Evolutionary conservation across 495 filamentous ascomycete species (phyloP).

Genomic region (Neohortaea acidophila): DNA sequence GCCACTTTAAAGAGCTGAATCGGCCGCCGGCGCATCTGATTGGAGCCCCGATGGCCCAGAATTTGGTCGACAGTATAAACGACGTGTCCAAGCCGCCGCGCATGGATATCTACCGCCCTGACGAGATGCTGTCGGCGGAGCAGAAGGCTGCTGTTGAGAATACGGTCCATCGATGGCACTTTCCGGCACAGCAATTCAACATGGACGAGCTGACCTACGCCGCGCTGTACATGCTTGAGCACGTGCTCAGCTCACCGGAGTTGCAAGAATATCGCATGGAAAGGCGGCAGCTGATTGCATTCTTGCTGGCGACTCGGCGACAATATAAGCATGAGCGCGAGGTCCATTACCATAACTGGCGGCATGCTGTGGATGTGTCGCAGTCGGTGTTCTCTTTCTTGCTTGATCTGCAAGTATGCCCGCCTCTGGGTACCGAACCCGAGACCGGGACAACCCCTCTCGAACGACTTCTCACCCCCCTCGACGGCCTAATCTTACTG

Average conservation of each 20-base stretch:
- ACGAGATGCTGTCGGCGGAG: constrained; percentile 36
- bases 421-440: constrained; percentile 39
- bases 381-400: constrained; percentile 89
- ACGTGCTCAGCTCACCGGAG: constrained; percentile 71
- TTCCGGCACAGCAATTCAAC: constrained; percentile 72
- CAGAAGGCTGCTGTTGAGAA: constrained; percentile 46
- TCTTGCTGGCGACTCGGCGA: constrained; percentile 63
- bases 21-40: constrained; percentile 73
- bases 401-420: constrained; percentile 63
- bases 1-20: constrained; percentile 76
- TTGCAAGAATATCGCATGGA: constrained; percentile 41
- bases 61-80: constrained; percentile 83
- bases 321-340: constrained; percentile 66
- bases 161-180: constrained; percentile 69
- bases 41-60: constrained; percentile 83
- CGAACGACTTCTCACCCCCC: constrained; percentile 56
- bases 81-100: constrained; percentile 42
- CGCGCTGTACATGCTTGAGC: constrained; percentile 70
- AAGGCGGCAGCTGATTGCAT: constrained; percentile 56
- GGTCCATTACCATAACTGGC: constrained; percentile 98
- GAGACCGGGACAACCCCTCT: constrained; percentile 38
- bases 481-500: constrained; percentile 76
- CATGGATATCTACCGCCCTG: constrained; percentile 21
- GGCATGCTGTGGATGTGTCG: constrained; percentile 88
- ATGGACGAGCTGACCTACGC: constrained; percentile 78